Evolutionary conservation across 2,329 filamentous ascomycete species (phyloP).

Genomic region (Trichothecium sympodiale): DNA sequence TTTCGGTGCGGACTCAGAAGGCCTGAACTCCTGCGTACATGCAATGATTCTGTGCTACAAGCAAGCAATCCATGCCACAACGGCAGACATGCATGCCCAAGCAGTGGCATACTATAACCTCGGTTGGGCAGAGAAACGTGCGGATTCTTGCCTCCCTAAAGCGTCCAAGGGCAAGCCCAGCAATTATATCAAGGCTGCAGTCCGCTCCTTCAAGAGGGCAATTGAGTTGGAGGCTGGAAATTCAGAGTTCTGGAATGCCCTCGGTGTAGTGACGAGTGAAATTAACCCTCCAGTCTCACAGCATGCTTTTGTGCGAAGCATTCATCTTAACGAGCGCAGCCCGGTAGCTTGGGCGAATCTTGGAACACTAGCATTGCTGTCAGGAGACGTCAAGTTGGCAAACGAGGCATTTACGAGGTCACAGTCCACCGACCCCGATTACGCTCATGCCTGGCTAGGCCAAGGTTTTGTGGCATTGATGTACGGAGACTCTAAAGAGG

Average conservation of each 20-base stretch:
- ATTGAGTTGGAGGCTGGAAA: slow-evolving; percentile 95
- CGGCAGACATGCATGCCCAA: slow-evolving; percentile 72
- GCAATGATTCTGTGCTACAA: slow-evolving; percentile 79
- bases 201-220: slow-evolving; percentile 86
- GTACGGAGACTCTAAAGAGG: slow-evolving; percentile 64
- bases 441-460: slow-evolving; percentile 85
- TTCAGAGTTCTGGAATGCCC: slow-evolving; percentile 91
- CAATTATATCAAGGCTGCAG: slow-evolving; percentile 66
- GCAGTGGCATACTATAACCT: slow-evolving; percentile 96
- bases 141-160: slow-evolving; percentile 54
- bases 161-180: slow-evolving; percentile 45
- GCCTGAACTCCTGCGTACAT: slow-evolving; percentile 51
- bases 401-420: slow-evolving; percentile 83
- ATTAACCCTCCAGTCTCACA: slow-evolving; percentile 83
- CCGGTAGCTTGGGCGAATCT: slow-evolving; percentile 85
- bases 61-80: slow-evolving; percentile 62
- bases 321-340: slow-evolving; percentile 86
- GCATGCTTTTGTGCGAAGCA: slow-evolving; percentile 81
- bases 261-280: slow-evolving; percentile 81
- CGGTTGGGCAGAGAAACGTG: slow-evolving; percentile 83
- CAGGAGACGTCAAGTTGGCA: slow-evolving; percentile 75
- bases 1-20: slow-evolving; percentile 22
- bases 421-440: slow-evolving; percentile 90
- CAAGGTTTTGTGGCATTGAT: slow-evolving; percentile 78
- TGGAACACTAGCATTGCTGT: slow-evolving; percentile 72